Conservation (phyloP, 2,329 filamentous ascomycete species). For the Fusarium continuum region DNA sequence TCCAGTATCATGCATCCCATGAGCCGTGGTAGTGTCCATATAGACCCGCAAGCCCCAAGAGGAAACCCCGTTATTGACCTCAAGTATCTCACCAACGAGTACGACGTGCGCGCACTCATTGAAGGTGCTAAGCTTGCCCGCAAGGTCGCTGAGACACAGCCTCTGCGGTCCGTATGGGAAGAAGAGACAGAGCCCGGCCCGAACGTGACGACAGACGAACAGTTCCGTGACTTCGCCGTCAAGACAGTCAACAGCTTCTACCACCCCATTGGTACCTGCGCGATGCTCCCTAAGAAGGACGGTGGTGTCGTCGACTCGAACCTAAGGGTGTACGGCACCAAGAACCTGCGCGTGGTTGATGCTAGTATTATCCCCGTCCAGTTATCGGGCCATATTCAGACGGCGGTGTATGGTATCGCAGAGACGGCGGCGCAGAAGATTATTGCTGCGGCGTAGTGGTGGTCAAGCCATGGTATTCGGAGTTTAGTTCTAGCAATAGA, state of each 20-base stretch:
- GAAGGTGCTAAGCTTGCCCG: neutral
- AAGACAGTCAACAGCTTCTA: slow-evolving; percentile 7
- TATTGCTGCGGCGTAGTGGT: neutral
- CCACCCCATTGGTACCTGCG: neutral
- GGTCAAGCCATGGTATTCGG: neutral
- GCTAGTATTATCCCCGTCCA: slow-evolving; percentile 7
- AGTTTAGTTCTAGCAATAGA: too few species aligned
- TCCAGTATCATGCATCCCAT: slow-evolving; percentile 1
- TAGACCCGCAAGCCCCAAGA: neutral
- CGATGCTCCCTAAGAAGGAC: neutral
- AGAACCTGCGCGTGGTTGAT: slow-evolving; percentile 2
- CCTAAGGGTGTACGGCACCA: neutral
- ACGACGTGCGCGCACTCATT: neutral
- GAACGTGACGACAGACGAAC: neutral
- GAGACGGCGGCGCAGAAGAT: neutral
- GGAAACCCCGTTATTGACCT: neutral
- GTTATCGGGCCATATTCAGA: neutral
- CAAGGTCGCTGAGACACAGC: neutral
- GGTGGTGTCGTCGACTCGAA: neutral
- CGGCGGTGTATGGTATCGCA: neutral
- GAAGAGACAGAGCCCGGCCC: neutral
- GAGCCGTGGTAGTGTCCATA: slow-evolving; percentile 2
- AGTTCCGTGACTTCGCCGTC: neutral
- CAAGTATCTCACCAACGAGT: neutral
- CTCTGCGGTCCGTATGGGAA: neutral